Percentiles rank a stretch among this genome's conserved stretches.
Conservation (phyloP, 495 filamentous ascomycete genomes). For the Cudoniella acicularis region DNA sequence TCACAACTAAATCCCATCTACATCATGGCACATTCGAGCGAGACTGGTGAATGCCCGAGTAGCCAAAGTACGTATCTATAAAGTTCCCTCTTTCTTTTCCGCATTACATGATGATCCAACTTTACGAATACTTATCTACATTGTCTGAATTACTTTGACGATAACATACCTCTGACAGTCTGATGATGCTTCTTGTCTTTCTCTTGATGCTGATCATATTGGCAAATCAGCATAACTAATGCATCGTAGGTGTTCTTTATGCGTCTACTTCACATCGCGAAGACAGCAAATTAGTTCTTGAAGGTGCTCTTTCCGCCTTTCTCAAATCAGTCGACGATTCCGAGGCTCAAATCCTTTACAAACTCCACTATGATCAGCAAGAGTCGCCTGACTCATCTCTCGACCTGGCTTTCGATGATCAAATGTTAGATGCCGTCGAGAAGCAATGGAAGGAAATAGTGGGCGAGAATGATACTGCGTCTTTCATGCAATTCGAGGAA, state of each 20-base stretch:
- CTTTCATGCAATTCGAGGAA: conserved; percentile 65
- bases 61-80: conserved; percentile 72
- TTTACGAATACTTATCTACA: conserved; percentile 98
- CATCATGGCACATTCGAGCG: conserved; percentile 73
- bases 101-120: conserved; percentile 65
- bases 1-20: conserved; percentile 57
- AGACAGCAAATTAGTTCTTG: conserved; percentile 39
- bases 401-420: conserved; percentile 69
- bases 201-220: neutral
- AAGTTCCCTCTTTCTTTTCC: conserved; percentile 17
- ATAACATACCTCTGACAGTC: conserved; percentile 80
- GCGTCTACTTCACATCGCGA: conserved; percentile 46
- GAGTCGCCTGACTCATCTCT: conserved; percentile 22
- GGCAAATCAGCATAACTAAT: conserved; percentile 41
- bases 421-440: conserved; percentile 54
- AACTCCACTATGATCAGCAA: conserved; percentile 57
- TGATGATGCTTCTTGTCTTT: conserved; percentile 58
- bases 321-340: conserved; percentile 37
- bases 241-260: conserved; percentile 65
- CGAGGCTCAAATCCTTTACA: conserved; percentile 51
- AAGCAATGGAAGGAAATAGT: conserved; percentile 60
- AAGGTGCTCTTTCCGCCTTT: conserved; percentile 52
- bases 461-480: conserved; percentile 24
- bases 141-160: conserved; percentile 89
- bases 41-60: conserved; percentile 81